A percentile compares a stretch with the other conserved stretches of the same genome.
phyloP scores from a whole-genome alignment of 2,329 filamentous ascomycete species.

The Sclerotinia subarctica region DNA sequence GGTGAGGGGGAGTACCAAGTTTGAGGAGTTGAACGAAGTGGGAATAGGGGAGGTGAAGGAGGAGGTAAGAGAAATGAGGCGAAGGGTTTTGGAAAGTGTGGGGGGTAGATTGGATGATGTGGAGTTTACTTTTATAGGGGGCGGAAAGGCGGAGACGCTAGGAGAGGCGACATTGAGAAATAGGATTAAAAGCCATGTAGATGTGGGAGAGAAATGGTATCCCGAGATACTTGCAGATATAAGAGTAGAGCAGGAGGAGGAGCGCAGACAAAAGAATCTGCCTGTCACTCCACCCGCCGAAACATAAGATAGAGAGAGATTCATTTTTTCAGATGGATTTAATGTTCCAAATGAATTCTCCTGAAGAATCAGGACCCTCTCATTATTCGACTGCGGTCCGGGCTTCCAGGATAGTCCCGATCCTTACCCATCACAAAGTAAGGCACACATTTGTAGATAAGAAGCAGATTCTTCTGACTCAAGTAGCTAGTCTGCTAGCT shows the following conservation, averaged over 20 bases:
- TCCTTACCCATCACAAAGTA: background rate
- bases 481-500: conserved; percentile 17
- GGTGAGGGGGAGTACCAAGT: conserved; percentile 72
- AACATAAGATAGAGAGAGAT: conserved; percentile 2
- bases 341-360: background rate
- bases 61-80: conserved; percentile 59
- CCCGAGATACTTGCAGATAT: conserved; percentile 55
- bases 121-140: conserved; percentile 79
- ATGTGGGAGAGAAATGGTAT: conserved; percentile 81
- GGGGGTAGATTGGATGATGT: conserved; percentile 66
- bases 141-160: conserved; percentile 58
- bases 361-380: background rate
- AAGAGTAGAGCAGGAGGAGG: conserved; percentile 54
- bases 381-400: background rate
- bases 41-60: conserved; percentile 50
- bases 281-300: conserved; percentile 16
- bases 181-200: conserved; percentile 79
- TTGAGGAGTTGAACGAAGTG: conserved; percentile 59
- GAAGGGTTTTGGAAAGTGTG: conserved; percentile 54
- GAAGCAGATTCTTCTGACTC: conserved; percentile 13
- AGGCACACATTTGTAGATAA: conserved; percentile 6
- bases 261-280: conserved; percentile 33
- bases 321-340: background rate
- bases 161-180: conserved; percentile 85
- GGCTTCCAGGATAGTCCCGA: background rate